A percentile compares a stretch with the other conserved stretches of the same genome.
These are phyloP conservation scores for Lyophyllum semitale DNA, from an alignment of 768 basidiomycete species.

Conservation along the genomic window DNA sequence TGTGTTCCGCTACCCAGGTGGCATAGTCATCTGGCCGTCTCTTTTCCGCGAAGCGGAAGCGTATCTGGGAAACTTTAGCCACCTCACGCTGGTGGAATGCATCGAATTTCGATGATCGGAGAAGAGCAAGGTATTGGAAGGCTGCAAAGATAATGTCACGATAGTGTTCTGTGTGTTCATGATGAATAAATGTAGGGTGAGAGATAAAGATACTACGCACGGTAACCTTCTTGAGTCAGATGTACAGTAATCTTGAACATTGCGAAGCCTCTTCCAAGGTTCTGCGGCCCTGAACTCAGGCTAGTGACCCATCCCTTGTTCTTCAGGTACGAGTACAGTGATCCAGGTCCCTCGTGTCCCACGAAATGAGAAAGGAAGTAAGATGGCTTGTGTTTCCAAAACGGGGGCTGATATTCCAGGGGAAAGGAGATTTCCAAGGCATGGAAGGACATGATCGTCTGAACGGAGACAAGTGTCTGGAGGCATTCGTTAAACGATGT, in stretches of 20 bases:
- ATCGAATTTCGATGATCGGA: slow-evolving; percentile 62
- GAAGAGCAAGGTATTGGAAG: slow-evolving; percentile 79
- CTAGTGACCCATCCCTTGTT: slow-evolving; percentile 83
- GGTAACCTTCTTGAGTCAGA: slow-evolving; percentile 83
- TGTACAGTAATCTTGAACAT: slow-evolving; percentile 85
- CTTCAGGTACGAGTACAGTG: slow-evolving; percentile 89
- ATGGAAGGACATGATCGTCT: slow-evolving; percentile 88
- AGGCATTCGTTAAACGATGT: not conserved
- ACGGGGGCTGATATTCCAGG: slow-evolving; percentile 67
- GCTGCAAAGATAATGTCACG: slow-evolving; percentile 65
- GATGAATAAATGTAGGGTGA: not conserved
- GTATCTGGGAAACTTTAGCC: slow-evolving; percentile 65
- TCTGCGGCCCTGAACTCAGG: slow-evolving; percentile 69
- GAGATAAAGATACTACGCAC: slow-evolving; percentile 45
- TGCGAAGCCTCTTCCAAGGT: slow-evolving; percentile 80
- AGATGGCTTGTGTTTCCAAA: slow-evolving; percentile 80
- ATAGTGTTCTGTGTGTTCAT: slow-evolving; percentile 63
- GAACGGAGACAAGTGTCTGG: slow-evolving; percentile 80
- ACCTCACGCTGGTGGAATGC: slow-evolving; percentile 78
- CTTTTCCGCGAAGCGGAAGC: slow-evolving; percentile 89
- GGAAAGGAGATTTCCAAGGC: slow-evolving; percentile 83
- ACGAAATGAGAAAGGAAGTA: slow-evolving; percentile 78
- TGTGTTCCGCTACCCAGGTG: slow-evolving; percentile 68
- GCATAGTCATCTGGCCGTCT: slow-evolving; percentile 79
- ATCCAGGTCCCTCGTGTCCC: slow-evolving; percentile 93